Base-by-base conservation (phyloP, 768 basidiomycete species). In the Dictyophora rubrovolvata region DNA sequence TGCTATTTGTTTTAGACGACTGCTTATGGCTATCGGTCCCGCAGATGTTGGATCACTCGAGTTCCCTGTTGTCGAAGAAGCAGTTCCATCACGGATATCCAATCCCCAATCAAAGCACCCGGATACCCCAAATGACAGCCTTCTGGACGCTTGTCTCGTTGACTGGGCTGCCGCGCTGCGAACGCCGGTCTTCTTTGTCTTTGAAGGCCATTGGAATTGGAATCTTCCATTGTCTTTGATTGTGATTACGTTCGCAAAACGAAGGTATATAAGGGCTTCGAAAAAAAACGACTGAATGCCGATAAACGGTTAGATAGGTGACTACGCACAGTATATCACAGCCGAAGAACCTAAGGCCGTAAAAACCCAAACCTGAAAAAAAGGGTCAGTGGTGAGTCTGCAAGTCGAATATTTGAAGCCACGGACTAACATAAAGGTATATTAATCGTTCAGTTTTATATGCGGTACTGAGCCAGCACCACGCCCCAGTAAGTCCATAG, bases 401-500 rank as follows among this genome's bases (percentile, higher is more conserved):
- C 23, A 21, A 22, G 11, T 7, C 5, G 21, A 35, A n/a, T 7
- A 59, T 28, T 28, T 28, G 28, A 52, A 34, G 17, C 23, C 0
- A 18, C n/a, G n/a, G 12, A 59, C 57, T 12, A n/a, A 59, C 57
- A 36, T 59, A 59, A 52, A 59, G 57, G 35, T 59, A 59, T 28
- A 51, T 18, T 36, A 59, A 12, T 20, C 57, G 48, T n/a, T 51
- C 57, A 11, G 50, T 28, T n/a, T 10, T n/a, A 47, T 59, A 59
- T 17, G 35, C n/a, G 8, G 14, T 34, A 28, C 57, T 51, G 17
- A 59, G 22, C 57, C 57, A 59, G 23, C 57, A 59, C 57, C 57
- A 59, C 11, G 57, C 57, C 12, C 57, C 57, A 21, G 21, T 52
- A 7, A 59, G 28, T 10, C 50, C 33, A 53, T 51, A 59, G 34